Base-by-base conservation (phyloP, 306 rosid species). In the Trifolium dubium region DNA sequence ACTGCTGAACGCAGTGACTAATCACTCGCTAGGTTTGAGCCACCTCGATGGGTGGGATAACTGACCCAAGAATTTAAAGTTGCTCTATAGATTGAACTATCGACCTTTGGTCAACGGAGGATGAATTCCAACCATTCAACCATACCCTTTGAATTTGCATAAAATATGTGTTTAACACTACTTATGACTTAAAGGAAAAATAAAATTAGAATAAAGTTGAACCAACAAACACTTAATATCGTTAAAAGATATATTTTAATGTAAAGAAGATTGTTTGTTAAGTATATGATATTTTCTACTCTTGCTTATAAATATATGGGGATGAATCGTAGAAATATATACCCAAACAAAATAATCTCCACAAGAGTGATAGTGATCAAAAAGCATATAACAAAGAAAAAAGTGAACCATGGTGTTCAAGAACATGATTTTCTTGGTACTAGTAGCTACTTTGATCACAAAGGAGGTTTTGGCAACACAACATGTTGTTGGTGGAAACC, bases 401-500 rank as follows among this genome's bases (percentile, higher is more conserved):
- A 39, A 18, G 5, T 15, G 56, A 18, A 40, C 15, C 67, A 86
- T 89, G 97, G 91, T 86, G 94, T 77, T 0, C 39, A 77, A 37
- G 85, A 80, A 89, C 89, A 87, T 87, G 75, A 19, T 70, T 58
- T 59, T 84, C 28, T 70, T 86, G 55, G 82, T 80, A 18, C 17
- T 91, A 34, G 3, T 83, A 29, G 84, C 75, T 39, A 82, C 83
- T 19, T 70, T 84, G 73, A 71, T 83, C n/a, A 54, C 79, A 66
- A 79, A 79, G 68, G 84, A 71, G 62, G 84, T 49, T n/a, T 49
- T 83, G 12, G 86, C 94, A 17, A 79, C 81, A 11, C 88, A 89
- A 50, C 86, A 83, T 77, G 74, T 28, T 47, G 98, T 93, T 80
- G 98, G 98, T 8, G 98, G 97, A 75, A 85, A 79, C 80, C 92